phyloP scores from a whole-genome alignment of 2,329 filamentous ascomycete genomes.

The Fusarium falciforme region DNA sequence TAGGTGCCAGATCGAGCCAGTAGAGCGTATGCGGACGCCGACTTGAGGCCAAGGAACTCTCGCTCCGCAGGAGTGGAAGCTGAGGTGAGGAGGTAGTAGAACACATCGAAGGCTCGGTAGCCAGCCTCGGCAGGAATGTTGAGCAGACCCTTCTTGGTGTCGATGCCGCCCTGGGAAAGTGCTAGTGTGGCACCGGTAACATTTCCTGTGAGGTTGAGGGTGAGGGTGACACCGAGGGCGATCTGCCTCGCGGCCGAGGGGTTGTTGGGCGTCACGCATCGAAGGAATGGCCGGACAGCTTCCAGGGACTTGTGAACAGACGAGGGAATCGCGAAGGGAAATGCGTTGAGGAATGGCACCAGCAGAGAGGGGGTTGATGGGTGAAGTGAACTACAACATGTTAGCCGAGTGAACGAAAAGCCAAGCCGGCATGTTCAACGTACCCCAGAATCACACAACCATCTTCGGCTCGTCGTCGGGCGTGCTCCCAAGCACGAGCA shows the following conservation, averaged over 20 bases:
- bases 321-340: slow-evolving; percentile 83
- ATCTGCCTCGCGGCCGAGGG: slow-evolving; percentile 85
- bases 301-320: slow-evolving; percentile 82
- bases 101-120: slow-evolving; percentile 94
- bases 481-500: slow-evolving; percentile 93
- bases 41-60: slow-evolving; percentile 86
- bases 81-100: slow-evolving; percentile 96
- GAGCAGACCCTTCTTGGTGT: slow-evolving; percentile 83
- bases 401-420: slow-evolving; percentile 19
- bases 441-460: slow-evolving; percentile 92
- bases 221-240: slow-evolving; percentile 83
- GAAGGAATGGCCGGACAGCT: slow-evolving; percentile 85
- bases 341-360: slow-evolving; percentile 80
- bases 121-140: slow-evolving; percentile 83
- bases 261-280: slow-evolving; percentile 89
- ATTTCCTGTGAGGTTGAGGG: slow-evolving; percentile 82
- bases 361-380: slow-evolving; percentile 88
- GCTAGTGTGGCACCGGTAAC: slow-evolving; percentile 80
- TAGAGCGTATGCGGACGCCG: slow-evolving; percentile 80
- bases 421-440: slow-evolving; percentile 44
- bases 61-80: slow-evolving; percentile 88
- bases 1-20: slow-evolving; percentile 88
- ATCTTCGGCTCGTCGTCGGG: slow-evolving; percentile 92
- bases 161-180: slow-evolving; percentile 87
- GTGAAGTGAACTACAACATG: slow-evolving; percentile 79